Evolutionary conservation across 192 early-diverging fungal species (phyloP).

Genomic region (Lobulomyces angularis): DNA sequence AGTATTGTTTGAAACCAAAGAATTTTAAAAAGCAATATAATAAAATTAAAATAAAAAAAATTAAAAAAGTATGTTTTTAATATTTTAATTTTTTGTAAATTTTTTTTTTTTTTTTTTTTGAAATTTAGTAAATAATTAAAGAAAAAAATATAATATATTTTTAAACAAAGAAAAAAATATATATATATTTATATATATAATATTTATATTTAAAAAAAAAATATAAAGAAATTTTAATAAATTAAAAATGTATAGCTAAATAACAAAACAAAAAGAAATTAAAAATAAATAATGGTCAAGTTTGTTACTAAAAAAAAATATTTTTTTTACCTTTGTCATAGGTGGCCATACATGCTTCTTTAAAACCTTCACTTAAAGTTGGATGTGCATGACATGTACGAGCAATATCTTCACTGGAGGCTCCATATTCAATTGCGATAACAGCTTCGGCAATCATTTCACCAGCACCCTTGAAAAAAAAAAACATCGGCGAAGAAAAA

Average conservation of each 20-base stretch:
- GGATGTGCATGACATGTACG: conserved; percentile 96
- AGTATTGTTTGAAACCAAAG: too few relatives aligned
- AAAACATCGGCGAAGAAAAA: conserved; percentile 1
- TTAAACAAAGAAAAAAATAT: background rate
- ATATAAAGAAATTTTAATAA: background rate
- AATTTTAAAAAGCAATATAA: too few relatives aligned
- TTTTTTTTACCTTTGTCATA: conserved; percentile 56
- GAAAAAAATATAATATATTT: conserved; percentile 19
- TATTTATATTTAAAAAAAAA: too few relatives aligned
- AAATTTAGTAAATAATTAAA: conserved; percentile 14
- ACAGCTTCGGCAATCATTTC: conserved; percentile 99
- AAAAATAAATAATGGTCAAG: background rate
- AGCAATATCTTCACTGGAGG: conserved; percentile 94
- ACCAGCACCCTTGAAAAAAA: conserved; percentile 64
- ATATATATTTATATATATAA: too few relatives aligned
- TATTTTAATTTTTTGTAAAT: conserved; percentile 1
- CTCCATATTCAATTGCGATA: conserved; percentile 95
- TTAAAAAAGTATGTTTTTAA: background rate
- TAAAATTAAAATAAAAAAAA: background rate
- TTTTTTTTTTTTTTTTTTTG: background rate
- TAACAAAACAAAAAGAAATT: background rate
- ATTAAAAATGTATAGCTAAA: background rate
- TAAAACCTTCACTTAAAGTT: conserved; percentile 94
- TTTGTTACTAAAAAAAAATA: background rate
- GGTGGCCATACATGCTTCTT: conserved; percentile 91